Percentiles rank a stretch among this genome's conserved stretches.
Conservation (phyloP, 164 flowering plant genomes). For the Liquidambar formosana region DNA sequence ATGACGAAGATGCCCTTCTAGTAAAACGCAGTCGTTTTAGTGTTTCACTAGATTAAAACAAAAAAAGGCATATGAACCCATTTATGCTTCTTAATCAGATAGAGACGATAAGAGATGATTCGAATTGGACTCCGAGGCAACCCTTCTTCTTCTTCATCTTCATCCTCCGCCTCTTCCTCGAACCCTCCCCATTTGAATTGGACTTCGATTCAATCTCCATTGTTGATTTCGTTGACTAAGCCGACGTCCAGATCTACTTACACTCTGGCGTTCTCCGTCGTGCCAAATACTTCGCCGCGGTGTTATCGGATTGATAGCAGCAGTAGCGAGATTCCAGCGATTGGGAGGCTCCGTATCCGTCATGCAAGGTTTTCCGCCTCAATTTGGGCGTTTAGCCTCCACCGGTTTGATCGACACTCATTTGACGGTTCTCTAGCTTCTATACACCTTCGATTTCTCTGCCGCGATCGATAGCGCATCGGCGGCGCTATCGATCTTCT, state of each 20-base stretch:
- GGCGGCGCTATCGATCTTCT: slow-evolving; percentile 47
- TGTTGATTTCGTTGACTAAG: slow-evolving; percentile 12
- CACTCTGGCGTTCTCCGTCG: slow-evolving; percentile 65
- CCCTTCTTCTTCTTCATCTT: too few relatives aligned
- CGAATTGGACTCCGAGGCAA: too few relatives aligned
- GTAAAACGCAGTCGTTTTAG: too few relatives aligned
- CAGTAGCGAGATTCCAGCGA: slow-evolving; percentile 11
- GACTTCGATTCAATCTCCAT: slow-evolving; percentile 11
- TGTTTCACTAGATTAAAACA: too few relatives aligned
- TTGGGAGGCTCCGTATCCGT: slow-evolving; percentile 44
- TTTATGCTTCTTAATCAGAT: too few relatives aligned
- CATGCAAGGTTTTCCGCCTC: slow-evolving; percentile 16
- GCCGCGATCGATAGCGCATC: slow-evolving; percentile 30
- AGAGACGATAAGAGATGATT: too few relatives aligned
- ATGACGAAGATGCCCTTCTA: too few relatives aligned
- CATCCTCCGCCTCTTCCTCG: slow-evolving; percentile 57
- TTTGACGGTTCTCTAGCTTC: slow-evolving; percentile 56
- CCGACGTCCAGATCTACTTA: slow-evolving; percentile 45
- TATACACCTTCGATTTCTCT: slow-evolving; percentile 55
- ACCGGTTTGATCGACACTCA: slow-evolving; percentile 41
- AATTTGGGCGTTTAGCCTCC: slow-evolving; percentile 31
- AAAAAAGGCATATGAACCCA: too few relatives aligned
- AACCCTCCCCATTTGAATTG: slow-evolving; percentile 20
- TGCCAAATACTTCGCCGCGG: slow-evolving; percentile 71
- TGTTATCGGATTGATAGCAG: slow-evolving; percentile 83